Evolutionary conservation across 257 asterid genomes (phyloP).

Genomic region (Cordia subcordata): DNA sequence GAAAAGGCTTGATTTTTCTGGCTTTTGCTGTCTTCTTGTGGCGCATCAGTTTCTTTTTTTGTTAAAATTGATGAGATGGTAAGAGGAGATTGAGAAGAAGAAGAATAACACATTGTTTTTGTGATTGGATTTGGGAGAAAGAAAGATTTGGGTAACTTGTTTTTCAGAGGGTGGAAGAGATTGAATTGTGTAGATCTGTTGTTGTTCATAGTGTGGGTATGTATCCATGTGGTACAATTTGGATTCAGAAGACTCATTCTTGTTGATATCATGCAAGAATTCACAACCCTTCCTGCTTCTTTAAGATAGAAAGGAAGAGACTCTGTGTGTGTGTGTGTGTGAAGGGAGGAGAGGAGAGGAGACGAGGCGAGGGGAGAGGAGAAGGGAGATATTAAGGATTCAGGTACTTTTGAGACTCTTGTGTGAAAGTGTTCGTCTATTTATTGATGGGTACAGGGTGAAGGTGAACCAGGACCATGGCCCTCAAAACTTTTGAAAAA

Average conservation of each 20-base stretch:
- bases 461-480: too few species aligned
- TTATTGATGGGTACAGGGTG: too few species aligned
- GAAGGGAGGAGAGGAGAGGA: too few species aligned
- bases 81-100: constrained; percentile 6
- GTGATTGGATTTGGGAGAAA: constrained; percentile 9
- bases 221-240: constrained; percentile 18
- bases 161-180: constrained; percentile 19
- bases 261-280: background rate
- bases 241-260: constrained; percentile 30
- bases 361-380: too few species aligned
- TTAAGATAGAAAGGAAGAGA: too few species aligned
- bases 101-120: background rate
- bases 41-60: constrained; percentile 17
- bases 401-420: too few species aligned
- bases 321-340: too few species aligned
- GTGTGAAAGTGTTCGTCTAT: too few species aligned
- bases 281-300: too few species aligned
- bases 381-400: too few species aligned
- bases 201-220: too few species aligned
- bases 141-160: constrained; percentile 15
- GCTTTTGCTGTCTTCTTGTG: constrained; percentile 8
- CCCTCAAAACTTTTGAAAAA: too few species aligned
- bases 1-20: background rate
- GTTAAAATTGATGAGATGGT: constrained; percentile 26
- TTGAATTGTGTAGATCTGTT: constrained; percentile 12